These are phyloP conservation scores for Beauveria sp. DNA, from an alignment of 2,329 filamentous ascomycete genomes.

Conservation along the genomic window DNA sequence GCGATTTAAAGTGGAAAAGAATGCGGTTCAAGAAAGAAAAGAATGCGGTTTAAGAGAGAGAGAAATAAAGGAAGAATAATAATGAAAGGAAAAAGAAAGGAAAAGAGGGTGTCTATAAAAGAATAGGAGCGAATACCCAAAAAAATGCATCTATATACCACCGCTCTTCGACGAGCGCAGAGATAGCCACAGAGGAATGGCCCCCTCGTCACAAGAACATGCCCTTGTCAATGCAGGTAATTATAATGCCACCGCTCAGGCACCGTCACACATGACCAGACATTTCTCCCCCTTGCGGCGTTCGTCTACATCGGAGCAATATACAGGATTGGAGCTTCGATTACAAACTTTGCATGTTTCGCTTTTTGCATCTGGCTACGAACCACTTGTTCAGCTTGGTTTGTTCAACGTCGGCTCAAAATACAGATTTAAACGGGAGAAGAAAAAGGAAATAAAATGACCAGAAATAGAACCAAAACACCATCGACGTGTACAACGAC, in stretches of 20 bases:
- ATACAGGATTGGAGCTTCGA: too few species aligned
- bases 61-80: not conserved
- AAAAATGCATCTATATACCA: too few species aligned
- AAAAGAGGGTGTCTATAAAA: not conserved
- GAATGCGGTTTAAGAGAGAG: not conserved
- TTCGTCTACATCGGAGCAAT: too few species aligned
- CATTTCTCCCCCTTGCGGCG: not conserved
- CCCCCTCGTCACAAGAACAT: too few species aligned
- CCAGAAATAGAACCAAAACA: not conserved
- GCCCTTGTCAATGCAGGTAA: not conserved
- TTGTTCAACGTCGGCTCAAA: too few species aligned
- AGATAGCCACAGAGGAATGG: too few species aligned
- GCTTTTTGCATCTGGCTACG: too few species aligned
- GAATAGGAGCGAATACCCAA: not conserved
- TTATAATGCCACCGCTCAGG: not conserved
- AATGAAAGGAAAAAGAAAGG: not conserved
- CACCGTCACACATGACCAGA: not conserved
- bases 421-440: not conserved
- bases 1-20: not conserved
- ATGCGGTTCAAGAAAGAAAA: not conserved
- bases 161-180: too few species aligned
- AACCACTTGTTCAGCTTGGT: too few species aligned
- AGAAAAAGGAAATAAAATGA: not conserved
- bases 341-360: not conserved
- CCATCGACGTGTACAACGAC: slow-evolving; percentile 4